These are phyloP conservation scores for Calocybe gangraenosa DNA, from an alignment of 768 basidiomycete genomes.

Conservation along the genomic window DNA sequence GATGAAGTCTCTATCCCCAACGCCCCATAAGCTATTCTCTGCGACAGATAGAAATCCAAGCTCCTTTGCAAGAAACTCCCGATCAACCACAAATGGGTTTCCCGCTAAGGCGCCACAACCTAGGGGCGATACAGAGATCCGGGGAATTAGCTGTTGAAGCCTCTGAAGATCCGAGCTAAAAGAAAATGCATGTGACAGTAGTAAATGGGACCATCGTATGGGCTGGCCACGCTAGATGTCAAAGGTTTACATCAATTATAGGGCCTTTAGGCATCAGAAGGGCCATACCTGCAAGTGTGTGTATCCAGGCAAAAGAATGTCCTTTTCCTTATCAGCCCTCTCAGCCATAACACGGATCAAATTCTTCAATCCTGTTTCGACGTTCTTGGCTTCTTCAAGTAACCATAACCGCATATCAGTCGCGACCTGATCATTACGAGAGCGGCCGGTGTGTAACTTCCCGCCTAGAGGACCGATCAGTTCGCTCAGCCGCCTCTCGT, in stretches of 20 bases:
- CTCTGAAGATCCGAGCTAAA: conserved; percentile 89
- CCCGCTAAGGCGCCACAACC: conserved; percentile 95
- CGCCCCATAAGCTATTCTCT: conserved; percentile 96
- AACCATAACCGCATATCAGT: conserved; percentile 99
- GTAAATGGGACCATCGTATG: conserved; percentile 96
- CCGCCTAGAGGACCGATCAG: conserved; percentile 90
- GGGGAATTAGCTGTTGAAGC: conserved; percentile 77
- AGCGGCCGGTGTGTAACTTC: conserved; percentile 95
- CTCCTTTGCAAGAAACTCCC: conserved; percentile 87
- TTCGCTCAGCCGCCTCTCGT: conserved; percentile 91
- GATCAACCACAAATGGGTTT: conserved; percentile 92
- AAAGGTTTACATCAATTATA: not conserved
- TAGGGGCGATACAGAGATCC: conserved; percentile 89
- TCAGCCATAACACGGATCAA: conserved; percentile 87
- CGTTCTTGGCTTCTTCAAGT: conserved; percentile 65
- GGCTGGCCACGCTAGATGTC: conserved; percentile 87
- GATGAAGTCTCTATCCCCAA: conserved; percentile 95
- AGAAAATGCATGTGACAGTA: conserved; percentile 92
- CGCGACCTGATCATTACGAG: conserved; percentile 97
- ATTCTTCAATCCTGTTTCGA: conserved; percentile 66
- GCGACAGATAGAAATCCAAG: conserved; percentile 85
- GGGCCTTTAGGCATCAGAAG: not conserved
- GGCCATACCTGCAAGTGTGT: conserved; percentile 86
- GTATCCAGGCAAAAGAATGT: conserved; percentile 90
- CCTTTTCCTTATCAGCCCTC: conserved; percentile 90